phyloP scores from a whole-genome alignment of 1,284 basidiomycete genomes.

The Mrakiaceae sp. region DNA sequence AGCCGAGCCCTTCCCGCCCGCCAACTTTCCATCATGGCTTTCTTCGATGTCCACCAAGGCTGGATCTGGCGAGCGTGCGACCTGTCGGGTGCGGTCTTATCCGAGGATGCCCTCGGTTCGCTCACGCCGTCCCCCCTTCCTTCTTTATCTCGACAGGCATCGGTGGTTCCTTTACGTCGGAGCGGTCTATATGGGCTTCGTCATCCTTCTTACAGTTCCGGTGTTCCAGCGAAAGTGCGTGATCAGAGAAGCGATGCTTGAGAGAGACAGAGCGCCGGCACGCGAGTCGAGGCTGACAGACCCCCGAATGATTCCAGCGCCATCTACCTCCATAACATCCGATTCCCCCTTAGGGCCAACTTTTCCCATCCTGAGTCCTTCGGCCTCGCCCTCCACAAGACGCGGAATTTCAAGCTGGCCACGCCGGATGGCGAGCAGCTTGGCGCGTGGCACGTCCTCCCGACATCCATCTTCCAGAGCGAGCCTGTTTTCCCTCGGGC shows the following conservation, averaged over 20 bases:
- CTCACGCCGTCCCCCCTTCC: no score
- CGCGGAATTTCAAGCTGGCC: slow-evolving; percentile 54
- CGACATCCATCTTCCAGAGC: slow-evolving; percentile 21
- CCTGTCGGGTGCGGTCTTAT: no score
- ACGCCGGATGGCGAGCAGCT: slow-evolving; percentile 67
- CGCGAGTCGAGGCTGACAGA: neutral
- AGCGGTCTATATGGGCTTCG: slow-evolving; percentile 44
- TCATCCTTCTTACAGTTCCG: slow-evolving; percentile 50
- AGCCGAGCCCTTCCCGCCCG: no score
- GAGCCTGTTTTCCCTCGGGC: slow-evolving; percentile 20
- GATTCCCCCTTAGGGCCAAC: slow-evolving; percentile 51
- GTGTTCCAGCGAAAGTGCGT: slow-evolving; percentile 63
- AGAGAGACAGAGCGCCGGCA: neutral
- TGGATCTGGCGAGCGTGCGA: no score
- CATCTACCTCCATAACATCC: slow-evolving; percentile 57
- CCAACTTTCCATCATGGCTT: no score
- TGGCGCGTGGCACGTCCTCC: slow-evolving; percentile 83
- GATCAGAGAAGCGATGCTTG: neutral
- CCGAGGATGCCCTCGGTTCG: no score
- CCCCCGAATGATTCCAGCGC: slow-evolving; percentile 30
- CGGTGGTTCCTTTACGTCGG: slow-evolving; percentile 31
- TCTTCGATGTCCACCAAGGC: no score
- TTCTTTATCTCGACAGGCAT: no score
- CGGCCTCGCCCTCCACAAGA: slow-evolving; percentile 71
- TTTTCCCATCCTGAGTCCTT: slow-evolving; percentile 61